These are phyloP conservation scores for Talaromyces ruber DNA, from an alignment of 495 filamentous ascomycete species.

Conservation along the genomic window DNA sequence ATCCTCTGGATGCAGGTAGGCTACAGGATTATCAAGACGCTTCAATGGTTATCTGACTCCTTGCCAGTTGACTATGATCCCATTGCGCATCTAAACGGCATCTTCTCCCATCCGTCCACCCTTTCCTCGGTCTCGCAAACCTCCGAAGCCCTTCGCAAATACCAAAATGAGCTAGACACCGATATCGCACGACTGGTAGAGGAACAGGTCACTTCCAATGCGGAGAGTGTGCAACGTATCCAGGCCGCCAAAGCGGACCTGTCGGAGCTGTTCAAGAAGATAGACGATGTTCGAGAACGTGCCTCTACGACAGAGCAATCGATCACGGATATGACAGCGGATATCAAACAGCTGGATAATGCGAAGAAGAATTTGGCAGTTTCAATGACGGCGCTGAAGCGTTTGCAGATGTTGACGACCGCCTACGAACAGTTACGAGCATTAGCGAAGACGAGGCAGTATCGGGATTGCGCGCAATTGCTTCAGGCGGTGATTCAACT, in stretches of 20 bases:
- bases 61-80: slow-evolving; percentile 83
- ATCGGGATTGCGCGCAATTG: slow-evolving; percentile 90
- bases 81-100: slow-evolving; percentile 82
- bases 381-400: slow-evolving; percentile 96
- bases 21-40: background rate
- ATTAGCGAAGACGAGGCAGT: slow-evolving; percentile 78
- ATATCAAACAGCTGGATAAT: slow-evolving; percentile 95
- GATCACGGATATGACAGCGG: slow-evolving; percentile 98
- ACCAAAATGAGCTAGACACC: slow-evolving; percentile 77
- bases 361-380: slow-evolving; percentile 94
- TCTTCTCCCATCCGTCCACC: slow-evolving; percentile 88
- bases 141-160: slow-evolving; percentile 59
- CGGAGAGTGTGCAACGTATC: slow-evolving; percentile 81
- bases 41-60: slow-evolving; percentile 5
- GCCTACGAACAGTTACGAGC: slow-evolving; percentile 92
- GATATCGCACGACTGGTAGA: slow-evolving; percentile 72
- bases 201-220: slow-evolving; percentile 76
- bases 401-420: slow-evolving; percentile 96
- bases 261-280: slow-evolving; percentile 83
- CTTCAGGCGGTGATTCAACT: slow-evolving; percentile 95
- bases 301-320: slow-evolving; percentile 88
- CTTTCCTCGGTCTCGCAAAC: slow-evolving; percentile 68
- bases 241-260: slow-evolving; percentile 85
- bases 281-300: slow-evolving; percentile 85
- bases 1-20: slow-evolving; percentile 39